These are phyloP conservation scores for Clohesyomyces aquaticus DNA, from an alignment of 495 filamentous ascomycete species.

Conservation along the genomic window DNA sequence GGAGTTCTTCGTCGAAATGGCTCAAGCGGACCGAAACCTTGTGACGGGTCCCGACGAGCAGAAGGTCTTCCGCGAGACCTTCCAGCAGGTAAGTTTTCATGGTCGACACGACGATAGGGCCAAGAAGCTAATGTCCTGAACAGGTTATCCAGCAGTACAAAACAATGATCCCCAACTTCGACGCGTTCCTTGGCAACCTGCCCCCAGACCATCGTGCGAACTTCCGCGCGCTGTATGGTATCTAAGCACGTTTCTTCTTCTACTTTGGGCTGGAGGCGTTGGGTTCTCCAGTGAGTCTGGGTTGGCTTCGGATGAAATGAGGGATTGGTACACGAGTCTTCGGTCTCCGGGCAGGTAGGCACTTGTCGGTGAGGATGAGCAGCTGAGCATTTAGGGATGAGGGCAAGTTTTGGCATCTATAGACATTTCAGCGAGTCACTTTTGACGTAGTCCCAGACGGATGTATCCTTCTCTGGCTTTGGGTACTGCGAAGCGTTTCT, in stretches of 20 bases:
- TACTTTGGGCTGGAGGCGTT: conserved; percentile 27
- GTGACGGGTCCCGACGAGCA: conserved; percentile 57
- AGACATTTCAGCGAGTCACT: conserved; percentile 38
- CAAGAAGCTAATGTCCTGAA: conserved; percentile 18
- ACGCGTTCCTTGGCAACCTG: conserved; percentile 73
- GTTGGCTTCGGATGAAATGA: conserved; percentile 11
- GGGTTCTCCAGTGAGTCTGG: conserved; percentile 3
- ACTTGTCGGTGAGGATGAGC: conserved; percentile 5
- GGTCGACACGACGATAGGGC: conserved; percentile 2
- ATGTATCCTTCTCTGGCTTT: conserved; percentile 9
- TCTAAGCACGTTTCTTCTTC: conserved; percentile 32
- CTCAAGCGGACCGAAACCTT: conserved; percentile 78
- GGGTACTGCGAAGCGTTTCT: conserved; percentile 13
- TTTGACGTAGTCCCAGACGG: conserved; percentile 10
- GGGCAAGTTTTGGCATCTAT: conserved; percentile 36
- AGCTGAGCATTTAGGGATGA: conserved; percentile 15
- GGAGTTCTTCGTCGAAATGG: conserved; percentile 72
- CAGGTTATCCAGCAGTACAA: conserved; percentile 80
- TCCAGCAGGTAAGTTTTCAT: conserved; percentile 52
- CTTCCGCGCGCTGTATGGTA: conserved; percentile 35
- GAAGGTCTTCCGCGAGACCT: conserved; percentile 50
- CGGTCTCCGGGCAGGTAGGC: conserved; percentile 27
- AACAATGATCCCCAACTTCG: conserved; percentile 81
- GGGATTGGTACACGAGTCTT: conserved; percentile 2
- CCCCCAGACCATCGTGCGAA: conserved; percentile 48